These are phyloP conservation scores for Pythium pectinolyticum DNA, from an alignment of 352 stramenopile species.

Conservation along the genomic window DNA sequence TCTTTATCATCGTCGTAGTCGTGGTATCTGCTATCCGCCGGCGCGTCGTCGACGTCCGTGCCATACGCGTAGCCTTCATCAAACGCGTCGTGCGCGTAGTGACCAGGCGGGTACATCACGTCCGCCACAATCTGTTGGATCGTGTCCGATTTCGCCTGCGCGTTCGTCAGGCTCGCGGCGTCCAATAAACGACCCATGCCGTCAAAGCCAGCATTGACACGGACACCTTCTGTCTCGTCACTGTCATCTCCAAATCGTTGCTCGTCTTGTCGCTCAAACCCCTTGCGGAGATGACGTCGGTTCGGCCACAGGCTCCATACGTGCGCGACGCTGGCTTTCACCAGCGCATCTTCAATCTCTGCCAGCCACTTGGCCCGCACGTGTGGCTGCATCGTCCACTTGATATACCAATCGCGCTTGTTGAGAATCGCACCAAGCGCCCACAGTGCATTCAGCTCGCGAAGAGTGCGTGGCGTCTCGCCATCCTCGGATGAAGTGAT, in stretches of 20 bases:
- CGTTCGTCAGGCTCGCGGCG: background rate
- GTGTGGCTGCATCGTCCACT: slow-evolving; percentile 6
- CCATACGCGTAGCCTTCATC: background rate
- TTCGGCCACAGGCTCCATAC: background rate
- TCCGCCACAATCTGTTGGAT: background rate
- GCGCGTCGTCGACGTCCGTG: background rate
- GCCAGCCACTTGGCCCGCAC: background rate
- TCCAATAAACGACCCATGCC: background rate
- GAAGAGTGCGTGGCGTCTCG: background rate
- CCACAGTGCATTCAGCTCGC: background rate
- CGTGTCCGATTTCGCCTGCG: background rate
- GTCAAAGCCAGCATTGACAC: background rate
- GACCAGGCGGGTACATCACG: background rate
- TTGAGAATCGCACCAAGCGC: background rate
- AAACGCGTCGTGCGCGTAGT: background rate
- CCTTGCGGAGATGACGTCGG: too few relatives aligned
- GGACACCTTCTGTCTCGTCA: background rate
- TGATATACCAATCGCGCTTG: slow-evolving; percentile 1
- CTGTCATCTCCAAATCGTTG: too few relatives aligned
- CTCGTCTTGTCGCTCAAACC: too few relatives aligned
- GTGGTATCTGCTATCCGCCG: too few relatives aligned
- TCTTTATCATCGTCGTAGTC: too few relatives aligned
- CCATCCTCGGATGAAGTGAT: too few relatives aligned
- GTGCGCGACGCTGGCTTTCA: background rate
- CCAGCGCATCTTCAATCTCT: slow-evolving; percentile 11